These are phyloP conservation scores for Trichoderma hamatum DNA, from an alignment of 2,329 filamentous ascomycete genomes.

Conservation along the genomic window DNA sequence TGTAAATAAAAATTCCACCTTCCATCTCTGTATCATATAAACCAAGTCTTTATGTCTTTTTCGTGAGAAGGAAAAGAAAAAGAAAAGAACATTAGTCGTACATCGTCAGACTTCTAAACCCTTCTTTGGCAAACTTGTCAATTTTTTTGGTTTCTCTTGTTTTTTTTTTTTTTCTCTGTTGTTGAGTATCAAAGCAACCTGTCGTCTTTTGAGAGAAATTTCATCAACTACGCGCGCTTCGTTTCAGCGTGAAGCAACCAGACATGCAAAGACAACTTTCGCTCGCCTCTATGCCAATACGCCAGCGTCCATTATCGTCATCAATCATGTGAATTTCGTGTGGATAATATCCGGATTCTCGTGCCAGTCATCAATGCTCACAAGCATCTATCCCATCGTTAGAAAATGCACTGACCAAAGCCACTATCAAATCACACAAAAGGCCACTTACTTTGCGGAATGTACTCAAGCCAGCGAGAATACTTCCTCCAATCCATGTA, in stretches of 20 bases:
- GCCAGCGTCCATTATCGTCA: conserved; percentile 14
- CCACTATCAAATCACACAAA: neutral
- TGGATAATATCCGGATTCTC: conserved; percentile 99
- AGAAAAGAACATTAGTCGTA: conserved; percentile 23
- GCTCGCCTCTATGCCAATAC: conserved; percentile 19
- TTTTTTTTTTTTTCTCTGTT: neutral
- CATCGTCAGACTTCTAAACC: conserved; percentile 14
- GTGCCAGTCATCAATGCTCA: conserved; percentile 99
- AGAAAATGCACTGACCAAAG: neutral
- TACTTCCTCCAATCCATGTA: conserved; percentile 98
- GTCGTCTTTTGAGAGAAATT: neutral
- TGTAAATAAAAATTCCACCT: neutral
- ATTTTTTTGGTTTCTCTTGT: neutral
- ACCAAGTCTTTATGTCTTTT: conserved; percentile 19
- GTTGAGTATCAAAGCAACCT: neutral
- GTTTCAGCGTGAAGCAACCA: conserved; percentile 11
- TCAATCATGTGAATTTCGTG: conserved; percentile 82
- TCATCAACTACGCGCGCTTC: conserved; percentile 8
- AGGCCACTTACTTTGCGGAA: conserved; percentile 81
- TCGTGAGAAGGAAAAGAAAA: conserved; percentile 4
- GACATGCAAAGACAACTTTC: conserved; percentile 22
- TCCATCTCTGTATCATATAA: conserved; percentile 27
- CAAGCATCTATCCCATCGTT: conserved; percentile 81
- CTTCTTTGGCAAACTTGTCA: neutral
- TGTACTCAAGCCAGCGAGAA: conserved; percentile 92